Evolutionary conservation across 1,284 basidiomycete genomes (phyloP).

Genomic region (Naganishia sp.): DNA sequence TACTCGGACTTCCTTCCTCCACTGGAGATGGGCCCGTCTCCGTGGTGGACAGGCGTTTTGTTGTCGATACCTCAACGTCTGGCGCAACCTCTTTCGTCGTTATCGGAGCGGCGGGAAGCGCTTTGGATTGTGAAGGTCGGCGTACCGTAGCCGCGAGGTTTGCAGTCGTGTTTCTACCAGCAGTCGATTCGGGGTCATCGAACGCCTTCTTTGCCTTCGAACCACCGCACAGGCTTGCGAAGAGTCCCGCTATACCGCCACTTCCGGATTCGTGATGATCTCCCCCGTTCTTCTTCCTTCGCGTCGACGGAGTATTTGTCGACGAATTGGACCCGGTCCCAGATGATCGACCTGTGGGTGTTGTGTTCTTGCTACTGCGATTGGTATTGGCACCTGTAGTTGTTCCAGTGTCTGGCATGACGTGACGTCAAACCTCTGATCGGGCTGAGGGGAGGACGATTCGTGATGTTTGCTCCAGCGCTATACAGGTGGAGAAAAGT

Average conservation of each 20-base stretch:
- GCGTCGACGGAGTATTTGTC: slow-evolving; percentile 7
- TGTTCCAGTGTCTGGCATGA: neutral
- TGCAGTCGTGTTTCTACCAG: neutral
- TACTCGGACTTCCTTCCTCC: neutral
- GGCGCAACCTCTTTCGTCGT: slow-evolving; percentile 15
- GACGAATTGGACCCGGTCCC: slow-evolving; percentile 20
- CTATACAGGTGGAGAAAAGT: too few species aligned
- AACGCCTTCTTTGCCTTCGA: slow-evolving; percentile 21
- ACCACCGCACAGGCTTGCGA: slow-evolving; percentile 21
- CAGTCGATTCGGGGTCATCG: neutral
- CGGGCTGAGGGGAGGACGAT: too few species aligned
- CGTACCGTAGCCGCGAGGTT: slow-evolving; percentile 3
- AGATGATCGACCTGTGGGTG: slow-evolving; percentile 18
- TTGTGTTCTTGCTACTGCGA: slow-evolving; percentile 18
- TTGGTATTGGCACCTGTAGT: neutral
- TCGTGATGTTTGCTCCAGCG: too few species aligned
- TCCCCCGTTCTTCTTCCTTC: slow-evolving; percentile 9
- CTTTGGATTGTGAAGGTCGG: slow-evolving; percentile 15
- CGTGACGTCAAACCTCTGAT: too few species aligned
- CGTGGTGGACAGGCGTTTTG: slow-evolving; percentile 12
- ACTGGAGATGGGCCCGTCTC: neutral
- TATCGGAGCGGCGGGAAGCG: slow-evolving; percentile 13
- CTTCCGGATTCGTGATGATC: slow-evolving; percentile 7
- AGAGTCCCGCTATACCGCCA: slow-evolving; percentile 15
- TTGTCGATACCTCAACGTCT: slow-evolving; percentile 19